A percentile compares a stretch with the other conserved stretches of the same genome.
These are phyloP conservation scores for Tylopilus felleus DNA, from an alignment of 768 basidiomycete species.

Conservation along the genomic window DNA sequence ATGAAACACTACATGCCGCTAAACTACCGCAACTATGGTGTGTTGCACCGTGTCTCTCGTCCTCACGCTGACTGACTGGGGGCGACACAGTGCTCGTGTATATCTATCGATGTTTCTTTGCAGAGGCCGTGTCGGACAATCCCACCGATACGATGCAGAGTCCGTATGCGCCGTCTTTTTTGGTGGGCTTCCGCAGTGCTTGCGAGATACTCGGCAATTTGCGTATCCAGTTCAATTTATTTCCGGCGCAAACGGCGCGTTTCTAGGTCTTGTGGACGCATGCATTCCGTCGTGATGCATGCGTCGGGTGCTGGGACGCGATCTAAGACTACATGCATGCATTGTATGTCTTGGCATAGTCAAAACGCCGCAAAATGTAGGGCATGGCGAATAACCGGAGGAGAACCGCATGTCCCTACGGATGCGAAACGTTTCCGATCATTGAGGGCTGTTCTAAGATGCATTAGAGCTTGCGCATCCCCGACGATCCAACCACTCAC, in stretches of 20 bases:
- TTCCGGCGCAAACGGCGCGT: conserved; percentile 56
- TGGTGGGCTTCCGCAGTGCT: conserved; percentile 65
- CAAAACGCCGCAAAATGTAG: too few species aligned
- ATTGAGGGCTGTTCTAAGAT: too few species aligned
- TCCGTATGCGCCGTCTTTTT: conserved; percentile 61
- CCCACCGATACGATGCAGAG: conserved; percentile 68
- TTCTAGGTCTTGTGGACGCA: conserved; percentile 77
- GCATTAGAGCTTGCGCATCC: too few species aligned
- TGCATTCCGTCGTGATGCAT: conserved; percentile 72
- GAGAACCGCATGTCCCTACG: too few species aligned
- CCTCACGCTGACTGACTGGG: background rate
- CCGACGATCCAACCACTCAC: too few species aligned
- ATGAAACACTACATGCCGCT: conserved; percentile 76
- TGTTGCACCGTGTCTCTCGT: conserved; percentile 22
- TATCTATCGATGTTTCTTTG: conserved; percentile 74
- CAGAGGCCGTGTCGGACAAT: conserved; percentile 63
- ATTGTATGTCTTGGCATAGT: too few species aligned
- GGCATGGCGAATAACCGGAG: too few species aligned
- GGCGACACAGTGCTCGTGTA: conserved; percentile 55
- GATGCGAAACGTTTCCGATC: too few species aligned
- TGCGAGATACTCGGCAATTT: conserved; percentile 53
- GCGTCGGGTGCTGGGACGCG: conserved; percentile 42
- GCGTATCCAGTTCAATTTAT: conserved; percentile 45
- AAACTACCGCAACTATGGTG: conserved; percentile 70
- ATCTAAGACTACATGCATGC: conserved; percentile 73